Conservation (phyloP, 2,329 filamentous ascomycete species). For the Colletotrichum musicola region DNA sequence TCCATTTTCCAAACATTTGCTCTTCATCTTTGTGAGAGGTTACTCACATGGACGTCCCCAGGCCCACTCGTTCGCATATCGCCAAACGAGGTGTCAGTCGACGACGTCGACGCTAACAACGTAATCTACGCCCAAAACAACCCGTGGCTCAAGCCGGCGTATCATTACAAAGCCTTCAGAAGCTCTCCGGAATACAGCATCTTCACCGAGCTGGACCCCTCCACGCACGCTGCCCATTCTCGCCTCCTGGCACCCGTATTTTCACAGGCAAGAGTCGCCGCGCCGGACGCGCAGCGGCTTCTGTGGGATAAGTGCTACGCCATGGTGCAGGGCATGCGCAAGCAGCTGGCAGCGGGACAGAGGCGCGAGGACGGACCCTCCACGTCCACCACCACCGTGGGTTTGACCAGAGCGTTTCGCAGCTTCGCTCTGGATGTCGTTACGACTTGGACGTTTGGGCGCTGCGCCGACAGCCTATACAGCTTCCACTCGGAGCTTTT, state of each 20-base stretch:
- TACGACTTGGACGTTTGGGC: slow-evolving; percentile 24
- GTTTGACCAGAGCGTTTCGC: slow-evolving; percentile 7
- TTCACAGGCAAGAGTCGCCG: slow-evolving; percentile 1
- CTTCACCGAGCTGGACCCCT: slow-evolving; percentile 25
- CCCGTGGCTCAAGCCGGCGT: slow-evolving; percentile 20
- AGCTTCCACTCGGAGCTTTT: slow-evolving; percentile 10
- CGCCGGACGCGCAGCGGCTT: neutral
- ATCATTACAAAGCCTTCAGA: slow-evolving; percentile 24
- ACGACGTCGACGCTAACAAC: slow-evolving; percentile 11
- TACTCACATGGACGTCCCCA: neutral
- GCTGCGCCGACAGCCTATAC: slow-evolving; percentile 5
- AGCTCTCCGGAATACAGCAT: slow-evolving; percentile 17
- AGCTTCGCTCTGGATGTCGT: slow-evolving; percentile 15
- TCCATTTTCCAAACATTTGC: neutral
- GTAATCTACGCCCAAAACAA: slow-evolving; percentile 18
- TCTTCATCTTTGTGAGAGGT: neutral
- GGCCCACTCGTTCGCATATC: slow-evolving; percentile 28
- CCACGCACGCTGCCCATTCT: slow-evolving; percentile 5
- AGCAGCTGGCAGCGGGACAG: neutral
- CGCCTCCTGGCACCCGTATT: slow-evolving; percentile 18
- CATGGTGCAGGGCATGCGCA: neutral
- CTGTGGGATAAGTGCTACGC: slow-evolving; percentile 11
- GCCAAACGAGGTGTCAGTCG: slow-evolving; percentile 28
- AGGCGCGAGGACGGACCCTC: neutral
- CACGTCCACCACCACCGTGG: neutral